Evolutionary conservation across 345 rosid species (phyloP).

Genomic region (Streptanthus diversifolius): DNA sequence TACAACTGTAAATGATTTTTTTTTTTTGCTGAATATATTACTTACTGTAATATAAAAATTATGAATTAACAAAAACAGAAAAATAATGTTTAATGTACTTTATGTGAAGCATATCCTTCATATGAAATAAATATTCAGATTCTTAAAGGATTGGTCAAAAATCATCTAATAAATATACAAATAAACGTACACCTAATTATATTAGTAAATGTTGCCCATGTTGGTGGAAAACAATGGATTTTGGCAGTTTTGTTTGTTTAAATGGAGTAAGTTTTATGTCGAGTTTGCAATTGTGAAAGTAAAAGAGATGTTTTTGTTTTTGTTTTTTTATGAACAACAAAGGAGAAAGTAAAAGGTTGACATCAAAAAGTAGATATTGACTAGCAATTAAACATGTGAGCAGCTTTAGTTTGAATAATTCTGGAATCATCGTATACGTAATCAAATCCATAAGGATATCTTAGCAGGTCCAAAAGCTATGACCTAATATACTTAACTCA

Average conservation of each 20-base stretch:
- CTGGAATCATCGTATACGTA: not conserved
- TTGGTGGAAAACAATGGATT: not conserved
- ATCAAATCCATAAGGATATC: not conserved
- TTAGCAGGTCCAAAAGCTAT: too few species aligned
- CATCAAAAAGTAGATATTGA: not conserved
- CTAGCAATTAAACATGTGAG: not conserved
- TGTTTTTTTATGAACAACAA: not conserved
- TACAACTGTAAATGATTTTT: not conserved
- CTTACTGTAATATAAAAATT: not conserved
- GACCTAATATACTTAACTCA: too few species aligned
- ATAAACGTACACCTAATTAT: not conserved
- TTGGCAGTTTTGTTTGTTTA: not conserved
- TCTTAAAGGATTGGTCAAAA: not conserved
- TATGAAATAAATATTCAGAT: not conserved
- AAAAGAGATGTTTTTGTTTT: too few species aligned
- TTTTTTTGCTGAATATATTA: not conserved
- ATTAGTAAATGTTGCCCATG: not conserved
- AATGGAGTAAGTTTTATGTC: not conserved
- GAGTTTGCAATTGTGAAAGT: not conserved
- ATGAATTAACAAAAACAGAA: not conserved
- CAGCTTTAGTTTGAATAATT: not conserved
- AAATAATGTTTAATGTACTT: not conserved
- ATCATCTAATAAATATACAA: not conserved
- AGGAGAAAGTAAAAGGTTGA: slow-evolving; percentile 32
- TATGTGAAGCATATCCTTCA: not conserved